Evolutionary conservation across 148 eudicot species (phyloP), one percentile per base, ranked within the genome.

Genomic region (Salicornia ramosissima): DNA sequence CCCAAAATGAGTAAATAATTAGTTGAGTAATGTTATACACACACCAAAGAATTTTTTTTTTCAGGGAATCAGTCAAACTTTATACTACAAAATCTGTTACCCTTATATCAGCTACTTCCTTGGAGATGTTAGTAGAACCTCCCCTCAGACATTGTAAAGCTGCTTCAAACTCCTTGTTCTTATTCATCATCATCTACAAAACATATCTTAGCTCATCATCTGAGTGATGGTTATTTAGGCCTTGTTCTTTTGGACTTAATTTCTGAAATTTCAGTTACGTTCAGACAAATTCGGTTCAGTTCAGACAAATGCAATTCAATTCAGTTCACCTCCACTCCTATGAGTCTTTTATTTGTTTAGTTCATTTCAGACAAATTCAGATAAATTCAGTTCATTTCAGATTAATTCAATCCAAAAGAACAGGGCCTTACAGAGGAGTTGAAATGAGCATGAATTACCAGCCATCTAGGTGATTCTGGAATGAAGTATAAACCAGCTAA

Each of bases 401-500:
- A n/a, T n/a, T n/a, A n/a, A n/a, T n/a, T n/a, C n/a, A n/a, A n/a
- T n/a, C n/a, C n/a, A n/a, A n/a, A n/a, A n/a, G n/a, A n/a, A n/a
- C n/a, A n/a, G n/a, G n/a, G n/a, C n/a, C n/a, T n/a, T n/a, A n/a
- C 43, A 65, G 24, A 24, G 11, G 13, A 49, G 36, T 12, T 25
- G 31, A 33, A 1, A 5, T 5, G 19, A 22, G 12, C 19, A 47
- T 40, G 64, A 22, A 58, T 29, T 71, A 82, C 85, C 85, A 82
- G 60, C 78, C 76, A 79, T 82, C 85, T 82, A 2, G 83, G 85
- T 29, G 85, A 79, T 42, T 79, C 79, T 28, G 80, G 76, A 42
- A 79, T 74, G 72, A 76, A 79, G 79, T 70, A 76, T 64, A 68
- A 10, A 55, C 83, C 73, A 30, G 77, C 26, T 4, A 79, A 21